Base-by-base conservation (phyloP, 345 rosid genomes). In the Acer yangbiense region DNA sequence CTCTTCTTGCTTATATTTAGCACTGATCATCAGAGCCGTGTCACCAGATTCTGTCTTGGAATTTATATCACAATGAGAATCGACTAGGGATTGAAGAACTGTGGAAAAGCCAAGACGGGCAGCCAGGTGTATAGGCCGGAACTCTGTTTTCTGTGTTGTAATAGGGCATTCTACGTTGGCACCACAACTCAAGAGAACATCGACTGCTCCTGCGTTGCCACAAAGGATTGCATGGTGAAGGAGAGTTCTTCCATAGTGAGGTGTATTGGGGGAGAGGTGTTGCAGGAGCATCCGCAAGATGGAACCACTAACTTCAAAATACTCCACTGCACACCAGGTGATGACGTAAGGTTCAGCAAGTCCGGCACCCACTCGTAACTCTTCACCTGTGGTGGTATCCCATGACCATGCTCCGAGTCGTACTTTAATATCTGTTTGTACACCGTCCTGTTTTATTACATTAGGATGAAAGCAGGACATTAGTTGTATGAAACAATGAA, bases 331-430 rank as follows among this genome's bases (percentile, higher is more conserved):
- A 79, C 94, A 96, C 98, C 99, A 94, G 54, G 90, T 85, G 84
- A 94, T 85, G 67, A 86, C 82, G 77, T 94, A 96, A 4, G 99
- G 98, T 66, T 96, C 99, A 21, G 99, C 95, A 65, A 96, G 79
- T 88, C 99, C 99, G 32, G 98, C 99, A 63, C 99, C 99, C 20
- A 96, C 98, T 9, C 95, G 85, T 69, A 90, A 80, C 86, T 96
- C 99, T 89, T 96, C 98, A 23, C 97, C 99, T 17, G 94, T 90
- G 69, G 85, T 73, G 9, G 75, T 76, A 85, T 96, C 99, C 99
- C 99, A 94, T 62, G 98, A 91, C 99, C 99, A 96, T 68, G 95
- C 97, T 78, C 99, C 99, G 9, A 92, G 87, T 79, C 93, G 88
- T 65, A 91, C 97, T 80, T 84, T 79, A 60, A 80, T 77, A 81